Percentiles rank a stretch among this genome's conserved stretches.
phyloP scores from a whole-genome alignment of 2,329 filamentous ascomycete genomes.

The Septoria linicola region DNA sequence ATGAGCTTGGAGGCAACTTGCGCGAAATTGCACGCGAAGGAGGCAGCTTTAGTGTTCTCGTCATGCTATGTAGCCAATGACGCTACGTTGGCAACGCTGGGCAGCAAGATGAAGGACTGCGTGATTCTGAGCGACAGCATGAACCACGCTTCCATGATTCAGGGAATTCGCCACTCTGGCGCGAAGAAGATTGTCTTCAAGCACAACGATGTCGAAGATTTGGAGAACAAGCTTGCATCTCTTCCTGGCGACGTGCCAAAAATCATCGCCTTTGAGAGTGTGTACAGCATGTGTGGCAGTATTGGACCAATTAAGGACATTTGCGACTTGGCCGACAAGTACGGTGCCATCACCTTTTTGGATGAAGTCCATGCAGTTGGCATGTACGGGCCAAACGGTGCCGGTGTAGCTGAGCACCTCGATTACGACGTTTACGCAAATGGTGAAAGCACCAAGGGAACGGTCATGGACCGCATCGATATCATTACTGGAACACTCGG shows the following conservation, averaged over 20 bases:
- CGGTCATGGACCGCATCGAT: constrained; percentile 91
- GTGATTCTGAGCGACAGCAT: constrained; percentile 97
- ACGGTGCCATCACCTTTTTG: constrained; percentile 93
- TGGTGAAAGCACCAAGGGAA: constrained; percentile 73
- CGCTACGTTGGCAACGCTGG: constrained; percentile 92
- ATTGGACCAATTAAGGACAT: constrained; percentile 95
- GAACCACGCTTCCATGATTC: constrained; percentile 99
- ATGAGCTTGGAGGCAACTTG: constrained; percentile 77
- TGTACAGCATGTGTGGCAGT: constrained; percentile 99
- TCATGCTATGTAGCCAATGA: constrained; percentile 99
- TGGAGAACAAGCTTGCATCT: constrained; percentile 88
- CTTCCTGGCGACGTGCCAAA: constrained; percentile 84
- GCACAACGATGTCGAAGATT: constrained; percentile 91
- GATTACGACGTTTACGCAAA: constrained; percentile 84
- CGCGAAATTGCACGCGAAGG: constrained; percentile 87
- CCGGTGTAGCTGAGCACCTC: constrained; percentile 94
- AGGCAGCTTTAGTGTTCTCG: constrained; percentile 88
- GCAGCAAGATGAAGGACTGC: constrained; percentile 92
- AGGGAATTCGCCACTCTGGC: constrained; percentile 95
- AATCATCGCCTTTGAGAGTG: constrained; percentile 97
- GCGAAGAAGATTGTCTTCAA: constrained; percentile 98
- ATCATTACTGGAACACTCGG: constrained; percentile 97
- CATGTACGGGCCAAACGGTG: constrained; percentile 96
- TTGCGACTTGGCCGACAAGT: constrained; percentile 94
- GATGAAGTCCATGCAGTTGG: constrained; percentile 98